Percentiles rank a stretch among this genome's conserved stretches.
These are phyloP conservation scores for Areca catechu DNA, from an alignment of 176 grass and related monocot genomes.

Conservation along the genomic window DNA sequence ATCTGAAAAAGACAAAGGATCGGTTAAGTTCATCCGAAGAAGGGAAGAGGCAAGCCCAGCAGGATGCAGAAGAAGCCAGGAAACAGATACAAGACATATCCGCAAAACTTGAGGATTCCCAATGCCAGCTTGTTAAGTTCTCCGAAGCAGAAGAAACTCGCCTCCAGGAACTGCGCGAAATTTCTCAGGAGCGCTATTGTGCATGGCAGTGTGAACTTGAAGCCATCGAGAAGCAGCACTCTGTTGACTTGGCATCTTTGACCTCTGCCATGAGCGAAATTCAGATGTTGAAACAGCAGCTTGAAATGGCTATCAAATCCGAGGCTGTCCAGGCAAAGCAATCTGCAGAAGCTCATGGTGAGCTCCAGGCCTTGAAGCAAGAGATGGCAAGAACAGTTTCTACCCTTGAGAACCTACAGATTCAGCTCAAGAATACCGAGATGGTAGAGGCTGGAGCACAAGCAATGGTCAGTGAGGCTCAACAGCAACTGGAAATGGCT, in stretches of 20 bases:
- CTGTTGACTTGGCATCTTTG: conserved; percentile 33
- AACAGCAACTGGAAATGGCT: conserved; percentile 46
- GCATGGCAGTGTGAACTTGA: conserved; percentile 70
- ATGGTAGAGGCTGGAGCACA: conserved; percentile 43
- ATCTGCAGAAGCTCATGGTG: conserved; percentile 25
- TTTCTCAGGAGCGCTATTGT: conserved; percentile 62
- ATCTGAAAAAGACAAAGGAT: conserved; percentile 78
- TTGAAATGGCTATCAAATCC: conserved; percentile 37
- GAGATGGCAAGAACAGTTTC: conserved; percentile 52
- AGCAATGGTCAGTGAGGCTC: conserved; percentile 26
- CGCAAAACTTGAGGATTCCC: conserved; percentile 40
- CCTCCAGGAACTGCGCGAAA: conserved; percentile 56
- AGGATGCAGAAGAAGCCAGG: conserved; percentile 63
- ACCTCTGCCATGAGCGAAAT: conserved; percentile 59
- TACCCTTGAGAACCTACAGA: conserved; percentile 56
- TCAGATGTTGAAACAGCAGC: conserved; percentile 56
- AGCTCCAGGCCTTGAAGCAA: conserved; percentile 53
- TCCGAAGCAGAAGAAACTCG: conserved; percentile 50
- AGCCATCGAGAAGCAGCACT: conserved; percentile 65
- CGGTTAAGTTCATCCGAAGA: conserved; percentile 53
- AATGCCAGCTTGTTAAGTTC: conserved; percentile 41
- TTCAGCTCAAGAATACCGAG: conserved; percentile 38
- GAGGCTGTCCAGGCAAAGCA: conserved; percentile 31
- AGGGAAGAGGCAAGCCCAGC: conserved; percentile 37
- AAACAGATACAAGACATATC: conserved; percentile 41